phyloP scores from a whole-genome alignment of 1,139 yeast species.

The Candida sojae region DNA sequence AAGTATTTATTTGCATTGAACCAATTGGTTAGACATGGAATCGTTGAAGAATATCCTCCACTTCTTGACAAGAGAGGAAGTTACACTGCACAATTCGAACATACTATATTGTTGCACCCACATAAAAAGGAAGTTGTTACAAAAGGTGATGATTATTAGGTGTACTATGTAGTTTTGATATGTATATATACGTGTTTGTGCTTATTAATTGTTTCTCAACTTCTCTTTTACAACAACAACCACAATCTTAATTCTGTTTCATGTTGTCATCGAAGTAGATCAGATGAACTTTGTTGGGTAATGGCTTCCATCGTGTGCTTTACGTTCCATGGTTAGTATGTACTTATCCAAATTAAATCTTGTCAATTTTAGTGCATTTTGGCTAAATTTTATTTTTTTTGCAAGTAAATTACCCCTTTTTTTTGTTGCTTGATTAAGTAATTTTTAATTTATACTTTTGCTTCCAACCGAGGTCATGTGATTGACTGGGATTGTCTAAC shows the following conservation, averaged over 20 bases:
- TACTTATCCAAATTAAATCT: neutral
- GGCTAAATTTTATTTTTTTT: neutral
- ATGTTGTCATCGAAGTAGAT: neutral
- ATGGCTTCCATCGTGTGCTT: too few relatives aligned
- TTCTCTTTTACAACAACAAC: neutral
- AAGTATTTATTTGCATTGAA: constrained; percentile 89
- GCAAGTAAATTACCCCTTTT: neutral
- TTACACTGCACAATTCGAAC: constrained; percentile 96
- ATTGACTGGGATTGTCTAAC: neutral
- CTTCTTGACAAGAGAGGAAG: constrained; percentile 79
- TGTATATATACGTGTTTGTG: neutral
- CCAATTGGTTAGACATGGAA: constrained; percentile 80
- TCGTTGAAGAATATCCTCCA: constrained; percentile 97
- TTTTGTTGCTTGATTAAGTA: neutral
- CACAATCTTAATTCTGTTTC: neutral
- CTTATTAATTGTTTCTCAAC: too few relatives aligned
- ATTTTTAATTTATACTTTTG: neutral
- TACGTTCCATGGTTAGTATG: too few relatives aligned
- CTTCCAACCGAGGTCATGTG: constrained; percentile 2
- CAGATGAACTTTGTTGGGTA: too few relatives aligned
- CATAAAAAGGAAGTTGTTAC: constrained; percentile 93
- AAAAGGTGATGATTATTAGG: constrained; percentile 86
- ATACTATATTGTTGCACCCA: constrained; percentile 87
- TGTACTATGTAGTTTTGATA: neutral
- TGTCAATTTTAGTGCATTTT: neutral